Evolutionary conservation across 345 rosid genomes (phyloP).

Genomic region (Excoecaria agallocha): DNA sequence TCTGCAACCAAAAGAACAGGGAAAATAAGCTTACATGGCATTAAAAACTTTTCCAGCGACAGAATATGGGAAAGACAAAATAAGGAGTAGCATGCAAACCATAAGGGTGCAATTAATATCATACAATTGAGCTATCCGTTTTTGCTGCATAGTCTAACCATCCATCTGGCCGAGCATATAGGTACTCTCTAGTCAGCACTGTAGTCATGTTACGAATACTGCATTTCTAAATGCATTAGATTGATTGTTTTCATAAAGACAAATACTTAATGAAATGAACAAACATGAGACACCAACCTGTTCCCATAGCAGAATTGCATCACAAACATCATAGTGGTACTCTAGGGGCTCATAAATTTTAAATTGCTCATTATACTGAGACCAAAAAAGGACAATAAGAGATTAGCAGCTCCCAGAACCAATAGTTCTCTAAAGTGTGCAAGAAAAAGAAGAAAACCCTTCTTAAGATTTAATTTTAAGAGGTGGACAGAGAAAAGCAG

Average conservation of each 20-base stretch:
- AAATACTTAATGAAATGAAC: background rate
- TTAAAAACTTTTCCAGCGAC: background rate
- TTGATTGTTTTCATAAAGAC: constrained; percentile 15
- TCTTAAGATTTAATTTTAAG: background rate
- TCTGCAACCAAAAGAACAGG: constrained; percentile 37
- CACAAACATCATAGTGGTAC: constrained; percentile 83
- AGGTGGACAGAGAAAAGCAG: constrained; percentile 15
- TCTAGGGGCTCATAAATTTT: constrained; percentile 85
- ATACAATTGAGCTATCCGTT: constrained; percentile 92
- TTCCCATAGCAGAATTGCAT: constrained; percentile 88
- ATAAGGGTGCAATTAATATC: constrained; percentile 14
- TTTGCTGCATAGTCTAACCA: constrained; percentile 94
- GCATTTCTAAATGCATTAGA: constrained; percentile 37
- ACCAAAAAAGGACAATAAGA: constrained; percentile 15
- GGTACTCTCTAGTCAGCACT: constrained; percentile 87
- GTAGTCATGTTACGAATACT: constrained; percentile 99
- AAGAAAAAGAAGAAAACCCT: background rate
- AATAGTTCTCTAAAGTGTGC: background rate
- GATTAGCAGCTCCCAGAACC: background rate
- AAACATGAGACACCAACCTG: constrained; percentile 55
- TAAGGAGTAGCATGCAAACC: background rate
- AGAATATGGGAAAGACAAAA: background rate
- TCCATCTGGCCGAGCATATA: constrained; percentile 86
- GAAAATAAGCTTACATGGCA: background rate
- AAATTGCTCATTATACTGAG: constrained; percentile 85